A percentile compares a stretch with the other conserved stretches of the same genome.
phyloP scores from a whole-genome alignment of 495 filamentous ascomycete species.

The Lophium mytilinum region DNA sequence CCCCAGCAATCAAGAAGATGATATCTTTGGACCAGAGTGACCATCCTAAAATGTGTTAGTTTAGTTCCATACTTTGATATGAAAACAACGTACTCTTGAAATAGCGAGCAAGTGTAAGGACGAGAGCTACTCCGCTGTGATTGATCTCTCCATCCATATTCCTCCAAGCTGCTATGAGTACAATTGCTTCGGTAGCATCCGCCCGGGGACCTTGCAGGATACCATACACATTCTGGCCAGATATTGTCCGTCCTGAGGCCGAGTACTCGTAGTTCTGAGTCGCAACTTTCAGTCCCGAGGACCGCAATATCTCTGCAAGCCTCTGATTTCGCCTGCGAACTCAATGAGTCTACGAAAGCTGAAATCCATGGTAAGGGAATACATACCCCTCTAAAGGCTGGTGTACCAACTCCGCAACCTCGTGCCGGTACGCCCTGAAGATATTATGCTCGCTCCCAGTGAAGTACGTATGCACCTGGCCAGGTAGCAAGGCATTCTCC shows the following conservation, averaged over 20 bases:
- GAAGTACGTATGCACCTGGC: conserved; percentile 97
- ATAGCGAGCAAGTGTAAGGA: conserved; percentile 80
- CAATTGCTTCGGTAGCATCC: conserved; percentile 97
- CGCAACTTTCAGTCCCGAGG: conserved; percentile 73
- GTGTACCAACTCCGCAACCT: conserved; percentile 44
- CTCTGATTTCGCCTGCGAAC: conserved; percentile 41
- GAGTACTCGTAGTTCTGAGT: conserved; percentile 77
- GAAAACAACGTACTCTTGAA: conserved; percentile 59
- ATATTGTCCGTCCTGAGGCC: conserved; percentile 59
- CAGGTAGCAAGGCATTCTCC: conserved; percentile 91
- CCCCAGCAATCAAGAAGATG: conserved; percentile 79
- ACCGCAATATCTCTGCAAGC: conserved; percentile 64
- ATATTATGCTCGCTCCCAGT: conserved; percentile 91
- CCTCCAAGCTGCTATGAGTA: conserved; percentile 80
- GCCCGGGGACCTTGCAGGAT: conserved; percentile 91
- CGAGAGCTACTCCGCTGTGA: conserved; percentile 74
- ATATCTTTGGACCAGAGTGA: conserved; percentile 98
- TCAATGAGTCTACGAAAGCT: conserved; percentile 3
- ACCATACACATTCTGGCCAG: conserved; percentile 88
- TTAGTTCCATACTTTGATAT: neutral
- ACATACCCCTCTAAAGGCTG: conserved; percentile 24
- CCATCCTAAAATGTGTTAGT: conserved; percentile 53
- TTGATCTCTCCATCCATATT: conserved; percentile 77
- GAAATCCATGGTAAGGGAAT: neutral
- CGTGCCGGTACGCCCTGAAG: conserved; percentile 84